A percentile compares a stretch with the other conserved stretches of the same genome.
These are phyloP conservation scores for Panaeolus papilionaceus DNA, from an alignment of 768 basidiomycete species.

Conservation along the genomic window DNA sequence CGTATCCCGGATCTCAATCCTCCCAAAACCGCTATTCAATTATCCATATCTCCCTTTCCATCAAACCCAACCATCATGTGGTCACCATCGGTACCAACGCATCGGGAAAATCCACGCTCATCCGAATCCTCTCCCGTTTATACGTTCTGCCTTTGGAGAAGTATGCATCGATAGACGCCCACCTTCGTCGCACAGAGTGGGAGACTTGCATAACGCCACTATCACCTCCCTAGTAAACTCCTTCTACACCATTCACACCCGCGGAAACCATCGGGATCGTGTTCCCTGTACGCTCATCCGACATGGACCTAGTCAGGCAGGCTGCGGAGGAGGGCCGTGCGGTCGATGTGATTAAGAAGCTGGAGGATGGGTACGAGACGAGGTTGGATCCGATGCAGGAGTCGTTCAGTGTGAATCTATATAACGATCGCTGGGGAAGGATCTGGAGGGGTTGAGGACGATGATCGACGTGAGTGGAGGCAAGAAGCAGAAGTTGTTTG, in stretches of 20 bases:
- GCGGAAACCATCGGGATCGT: slow-evolving; percentile 47
- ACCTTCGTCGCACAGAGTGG: slow-evolving; percentile 41
- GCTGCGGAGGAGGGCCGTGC: slow-evolving; percentile 48
- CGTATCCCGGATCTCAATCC: too few relatives aligned
- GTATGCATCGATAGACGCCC: slow-evolving; percentile 51
- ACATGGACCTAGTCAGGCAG: slow-evolving; percentile 32
- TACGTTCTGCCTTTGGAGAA: slow-evolving; percentile 50
- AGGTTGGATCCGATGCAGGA: slow-evolving; percentile 39
- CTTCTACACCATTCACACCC: slow-evolving; percentile 53
- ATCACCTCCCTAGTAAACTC: slow-evolving; percentile 56
- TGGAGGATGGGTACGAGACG: slow-evolving; percentile 48
- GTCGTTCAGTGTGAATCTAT: slow-evolving; percentile 35
- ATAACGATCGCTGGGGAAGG: slow-evolving; percentile 36
- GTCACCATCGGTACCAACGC: too few relatives aligned
- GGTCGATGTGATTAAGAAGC: slow-evolving; percentile 42
- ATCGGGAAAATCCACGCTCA: slow-evolving; percentile 56
- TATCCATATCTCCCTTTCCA: too few relatives aligned
- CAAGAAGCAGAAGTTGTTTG: slow-evolving; percentile 55
- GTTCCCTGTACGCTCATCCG: slow-evolving; percentile 23
- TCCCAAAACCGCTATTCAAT: too few relatives aligned
- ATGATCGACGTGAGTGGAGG: slow-evolving; percentile 45
- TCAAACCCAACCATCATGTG: too few relatives aligned
- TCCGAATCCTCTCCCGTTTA: slow-evolving; percentile 55
- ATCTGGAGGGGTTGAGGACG: slow-evolving; percentile 33
- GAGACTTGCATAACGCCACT: slow-evolving; percentile 49